Percentiles rank a stretch among this genome's conserved stretches.
Evolutionary conservation across 1,284 basidiomycete genomes (phyloP).

Genomic region (Ceratobasidium sp.): DNA sequence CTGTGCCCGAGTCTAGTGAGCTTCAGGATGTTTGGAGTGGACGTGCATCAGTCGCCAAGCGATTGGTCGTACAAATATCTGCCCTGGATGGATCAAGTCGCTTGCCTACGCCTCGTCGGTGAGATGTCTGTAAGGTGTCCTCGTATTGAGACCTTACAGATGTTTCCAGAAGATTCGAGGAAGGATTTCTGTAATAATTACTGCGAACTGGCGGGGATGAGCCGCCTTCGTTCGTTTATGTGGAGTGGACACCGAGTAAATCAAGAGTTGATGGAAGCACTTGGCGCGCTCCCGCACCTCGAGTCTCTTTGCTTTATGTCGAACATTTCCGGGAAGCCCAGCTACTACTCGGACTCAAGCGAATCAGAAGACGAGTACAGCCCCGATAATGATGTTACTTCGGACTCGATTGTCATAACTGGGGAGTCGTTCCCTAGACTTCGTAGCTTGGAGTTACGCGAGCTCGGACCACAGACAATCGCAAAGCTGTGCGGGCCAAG

Average conservation of each 20-base stretch:
- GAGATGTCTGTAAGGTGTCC: background rate
- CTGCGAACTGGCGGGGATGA: background rate
- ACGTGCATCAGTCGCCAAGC: background rate
- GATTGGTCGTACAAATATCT: background rate
- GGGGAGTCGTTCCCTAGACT: background rate
- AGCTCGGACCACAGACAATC: background rate
- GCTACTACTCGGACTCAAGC: background rate
- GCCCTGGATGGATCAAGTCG: background rate
- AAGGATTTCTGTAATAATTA: background rate
- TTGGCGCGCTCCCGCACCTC: background rate
- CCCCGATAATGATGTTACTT: background rate
- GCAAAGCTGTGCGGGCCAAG: background rate
- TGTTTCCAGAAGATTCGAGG: background rate
- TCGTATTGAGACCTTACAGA: background rate
- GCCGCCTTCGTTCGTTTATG: background rate
- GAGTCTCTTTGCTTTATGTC: background rate
- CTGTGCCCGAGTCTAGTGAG: background rate
- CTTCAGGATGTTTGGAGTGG: background rate
- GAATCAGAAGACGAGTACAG: background rate
- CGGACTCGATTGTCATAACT: background rate
- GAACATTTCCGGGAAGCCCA: background rate
- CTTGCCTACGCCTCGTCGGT: background rate
- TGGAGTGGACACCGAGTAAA: background rate
- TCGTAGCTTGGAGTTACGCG: background rate
- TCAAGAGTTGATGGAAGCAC: constrained; percentile 2